Base-by-base conservation (phyloP, 2,329 filamentous ascomycete species). In the Colletotrichum sublineola region DNA sequence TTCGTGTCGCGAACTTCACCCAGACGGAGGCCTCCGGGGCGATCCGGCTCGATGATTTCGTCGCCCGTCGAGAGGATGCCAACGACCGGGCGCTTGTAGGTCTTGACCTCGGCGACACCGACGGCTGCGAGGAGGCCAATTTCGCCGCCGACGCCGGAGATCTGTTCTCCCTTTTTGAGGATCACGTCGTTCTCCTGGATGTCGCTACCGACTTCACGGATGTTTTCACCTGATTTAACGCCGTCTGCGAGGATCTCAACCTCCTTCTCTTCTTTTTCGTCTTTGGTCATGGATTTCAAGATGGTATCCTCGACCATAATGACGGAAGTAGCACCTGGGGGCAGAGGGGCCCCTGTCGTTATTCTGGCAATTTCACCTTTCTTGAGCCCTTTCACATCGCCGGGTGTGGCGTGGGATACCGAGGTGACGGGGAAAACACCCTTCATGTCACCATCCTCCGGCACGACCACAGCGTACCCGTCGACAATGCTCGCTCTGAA, bases 401-500 rank as follows among this genome's bases (percentile, higher is more conserved):
- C 89, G 0, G 94, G 90, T 20, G 94, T 89, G 14, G 96, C 96
- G 79, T 98, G 95, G 0, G 95, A 97, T 15, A 98, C 87, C 0
- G 93, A 92, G 0, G 92, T 91, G 18, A 99, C 96, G 0, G 96
- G 95, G 78, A 96, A 98, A 0, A 92, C 83, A 0, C 96, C 95
- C 77, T 92, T 94, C 61, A 94, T 88, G 61, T 88, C 90, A 0
- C 88, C 90, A 52, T 90, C 85, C 40, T 84, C 83, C 65, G 88
- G 87, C 7, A 90, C 92, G 48, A 95, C 90, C 0, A 97, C 89
- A 2, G 96, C 96, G 79, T 99, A 99, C 1, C 96, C 96, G 80
- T 99, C 96, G 0, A 99, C 96, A 52, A 98, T 98, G 79, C 96
- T 98, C 24, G 96, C 96, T 71, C 95, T 88, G 82, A 97, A 99